Evolutionary conservation across 805 yeast species (phyloP), one percentile per base, ranked within the genome.

Genomic region (Teunomyces stri): DNA sequence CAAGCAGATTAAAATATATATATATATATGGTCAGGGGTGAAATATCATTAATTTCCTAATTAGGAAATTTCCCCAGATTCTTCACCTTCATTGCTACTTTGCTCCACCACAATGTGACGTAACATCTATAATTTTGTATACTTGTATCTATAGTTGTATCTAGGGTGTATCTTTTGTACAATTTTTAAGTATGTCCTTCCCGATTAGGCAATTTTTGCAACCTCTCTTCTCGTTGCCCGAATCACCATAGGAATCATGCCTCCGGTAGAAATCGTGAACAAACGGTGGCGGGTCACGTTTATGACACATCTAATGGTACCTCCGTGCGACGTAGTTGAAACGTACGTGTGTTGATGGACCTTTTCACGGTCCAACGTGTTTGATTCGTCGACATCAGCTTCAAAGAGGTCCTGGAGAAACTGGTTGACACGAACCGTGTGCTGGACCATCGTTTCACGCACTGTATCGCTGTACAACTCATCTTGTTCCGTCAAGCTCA

Each of bases 221-320:
- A 31, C 38, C 18, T 31, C 34, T 35, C 36, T 44, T 39, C 46
- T 51, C 4, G 66, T 61, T 6, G 72, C 84, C 56, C 77, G 78
- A 18, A 82, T 74, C 3, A 82, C 79, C 27, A 79, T 68, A 3
- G 84, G 82, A 11, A 83, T 78, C 72, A 81, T 75, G n/a, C 85
- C 84, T 6, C 87, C 87, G 1, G 87, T 82, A 28, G 82, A 76
- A 39, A 83, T 75, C 20, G 81, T 72, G 55, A 81, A 77, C n/a
- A 71, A 67, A 47, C 86, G 70, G 58, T 83, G 87, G 3, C 74
- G 69, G 44, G 77, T 55, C 1, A 75, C 84, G 33, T 81, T 71
- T 11, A 82, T 64, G 4, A 76, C 61, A 22, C 80, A 70, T 46
- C 78, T 65, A 29, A 81, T 81, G 38, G 81, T 81, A 2, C 87